Conservation (phyloP, 345 rosid species). For the Corchorus capsularis region DNA sequence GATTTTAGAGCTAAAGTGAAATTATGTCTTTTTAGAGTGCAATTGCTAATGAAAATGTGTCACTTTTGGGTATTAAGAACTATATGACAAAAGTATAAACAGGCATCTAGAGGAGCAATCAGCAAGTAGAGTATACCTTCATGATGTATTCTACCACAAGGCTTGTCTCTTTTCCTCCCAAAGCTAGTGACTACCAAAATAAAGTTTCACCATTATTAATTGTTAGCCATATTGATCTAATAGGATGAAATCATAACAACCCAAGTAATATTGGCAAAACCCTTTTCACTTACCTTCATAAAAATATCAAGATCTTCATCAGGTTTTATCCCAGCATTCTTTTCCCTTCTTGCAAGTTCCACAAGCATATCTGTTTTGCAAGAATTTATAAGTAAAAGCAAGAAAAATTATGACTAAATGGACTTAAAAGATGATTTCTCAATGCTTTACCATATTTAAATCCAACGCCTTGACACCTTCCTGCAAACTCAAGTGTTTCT, state of each 20-base stretch:
- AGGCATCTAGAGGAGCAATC: conserved; percentile 6
- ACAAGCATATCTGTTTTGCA: conserved; percentile 72
- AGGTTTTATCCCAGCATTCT: conserved; percentile 87
- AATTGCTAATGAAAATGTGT: neutral
- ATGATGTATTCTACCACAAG: conserved; percentile 86
- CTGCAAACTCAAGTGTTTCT: conserved; percentile 88
- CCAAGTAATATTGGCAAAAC: conserved; percentile 5
- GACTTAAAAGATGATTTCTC: conserved; percentile 12
- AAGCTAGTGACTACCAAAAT: conserved; percentile 69
- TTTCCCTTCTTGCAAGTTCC: conserved; percentile 95
- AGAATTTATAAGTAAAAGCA: conserved; percentile 33
- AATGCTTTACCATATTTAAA: conserved; percentile 79
- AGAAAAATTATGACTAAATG: conserved; percentile 7
- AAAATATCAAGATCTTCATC: conserved; percentile 99
- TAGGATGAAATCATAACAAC: neutral
- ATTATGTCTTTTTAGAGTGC: neutral
- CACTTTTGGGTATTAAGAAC: neutral
- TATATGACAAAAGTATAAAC: neutral
- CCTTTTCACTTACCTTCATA: conserved; percentile 68
- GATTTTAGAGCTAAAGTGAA: neutral
- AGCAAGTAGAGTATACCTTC: conserved; percentile 70
- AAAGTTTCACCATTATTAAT: neutral
- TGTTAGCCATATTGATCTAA: neutral
- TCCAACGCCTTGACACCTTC: conserved; percentile 96
- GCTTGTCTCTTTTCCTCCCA: conserved; percentile 84